Evolutionary conservation across 768 basidiomycete species (phyloP), one percentile per base, ranked within the genome.

Genomic region (Trichaptum fuscoviolaceum): DNA sequence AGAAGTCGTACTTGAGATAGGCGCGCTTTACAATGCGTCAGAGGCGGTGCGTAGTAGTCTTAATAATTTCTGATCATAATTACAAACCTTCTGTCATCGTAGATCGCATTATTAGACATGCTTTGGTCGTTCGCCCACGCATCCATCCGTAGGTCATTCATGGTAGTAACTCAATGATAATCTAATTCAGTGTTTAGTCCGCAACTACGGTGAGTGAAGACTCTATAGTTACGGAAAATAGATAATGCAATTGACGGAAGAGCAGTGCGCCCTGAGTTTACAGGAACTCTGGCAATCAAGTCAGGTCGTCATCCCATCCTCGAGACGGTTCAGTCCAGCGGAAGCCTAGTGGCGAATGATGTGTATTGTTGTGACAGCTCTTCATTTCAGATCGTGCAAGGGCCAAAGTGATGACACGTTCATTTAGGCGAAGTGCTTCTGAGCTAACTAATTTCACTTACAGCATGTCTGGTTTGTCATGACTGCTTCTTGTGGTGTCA

Each of bases 31-130:
- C 79, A 91, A 92, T 67, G 91, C 91, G 7, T 92, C 93, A 0
- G 97, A 99, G 79, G 94, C 94, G 25, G 92, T 94, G 69, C 64
- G 80, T 72, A 17, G 10, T 15, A n/a, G 6, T 18, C 12, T 23
- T 66, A 36, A 24, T 7, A 12, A 10, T 30, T 35, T 23, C 12
- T 10, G 30, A 42, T 24, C 26, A 6, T 12, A 66, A 42, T 25
- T 35, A 70, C 34, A n/a, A 3, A 61, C 20, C 25, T 66, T 34
- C 63, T 27, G 18, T 26, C 24, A 62, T 15, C 61, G 2, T 64
- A 95, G 93, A 84, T 97, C 23, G 93, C 95, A 0, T 78, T 95
- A 65, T 77, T 96, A 0, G 97, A 99, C 73, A 90, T 99, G 82
- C 76, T 99, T 2, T 91, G 91, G 85, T 87, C 92, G 5, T 96